Base-by-base conservation (phyloP, 495 filamentous ascomycete species). In the Penicillium soppii region DNA sequence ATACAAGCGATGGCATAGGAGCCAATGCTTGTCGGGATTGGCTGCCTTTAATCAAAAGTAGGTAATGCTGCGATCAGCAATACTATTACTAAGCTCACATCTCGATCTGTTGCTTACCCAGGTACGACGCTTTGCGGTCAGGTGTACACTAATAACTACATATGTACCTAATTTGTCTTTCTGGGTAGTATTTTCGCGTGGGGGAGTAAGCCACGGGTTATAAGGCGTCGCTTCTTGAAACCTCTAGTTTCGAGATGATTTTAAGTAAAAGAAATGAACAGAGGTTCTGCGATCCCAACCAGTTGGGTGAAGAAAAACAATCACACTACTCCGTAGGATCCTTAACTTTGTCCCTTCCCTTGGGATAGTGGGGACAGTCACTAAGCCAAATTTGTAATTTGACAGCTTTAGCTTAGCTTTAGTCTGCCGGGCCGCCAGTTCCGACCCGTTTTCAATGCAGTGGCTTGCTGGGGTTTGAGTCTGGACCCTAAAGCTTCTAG, bases 391-490 rank as follows among this genome's bases (percentile, higher is more conserved):
- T 35, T 21, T 16, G 27, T 23, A 8, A 43, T 53, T 52, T 66
- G 62, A 66, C 62, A 66, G 62, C 57, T 47, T 60, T 66, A 61
- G 47, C 43, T 39, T 22, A n/a, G n/a, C n/a, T n/a, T n/a, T n/a
- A n/a, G n/a, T n/a, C n/a, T 12, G 12, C 57, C 62, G 62, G 62
- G 41, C 62, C 62, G 62, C 10, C 35, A 29, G 56, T 60, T 60
- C 54, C 62, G 62, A 36, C 43, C 61, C 57, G 61, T 54, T 41
- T n/a, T 44, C 47, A 54, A 13, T 41, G 43, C 20, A 22, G 25
- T 49, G 47, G 26, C 19, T 41, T 25, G 9, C 36, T 40, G 36
- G 38, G 22, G 50, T 15, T 43, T 22, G 50, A 46, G 48, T 50
- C 45, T 54, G 47, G 54, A 22, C 47, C 42, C 19, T 21, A 12